These are phyloP conservation scores for Thalassiosira sp. DNA, from an alignment of 352 stramenopile genomes.

Conservation along the genomic window DNA sequence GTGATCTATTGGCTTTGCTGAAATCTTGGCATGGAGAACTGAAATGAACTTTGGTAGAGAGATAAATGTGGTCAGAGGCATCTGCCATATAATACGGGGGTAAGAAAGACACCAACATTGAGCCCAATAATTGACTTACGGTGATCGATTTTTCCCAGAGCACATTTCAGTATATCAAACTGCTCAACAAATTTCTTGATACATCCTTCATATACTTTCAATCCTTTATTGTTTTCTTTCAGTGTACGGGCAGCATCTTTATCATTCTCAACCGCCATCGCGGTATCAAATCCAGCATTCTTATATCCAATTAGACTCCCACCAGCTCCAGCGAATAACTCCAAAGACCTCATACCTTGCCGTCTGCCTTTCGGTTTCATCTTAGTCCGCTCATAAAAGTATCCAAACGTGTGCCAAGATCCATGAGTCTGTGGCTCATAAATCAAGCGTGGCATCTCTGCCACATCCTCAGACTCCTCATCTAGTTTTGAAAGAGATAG, in stretches of 20 bases:
- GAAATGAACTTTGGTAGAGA: conserved; percentile 14
- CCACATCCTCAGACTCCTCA: conserved; percentile 13
- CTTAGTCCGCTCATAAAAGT: conserved; percentile 40
- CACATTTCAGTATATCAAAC: conserved; percentile 21
- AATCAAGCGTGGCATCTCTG: conserved; percentile 37
- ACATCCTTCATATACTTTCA: conserved; percentile 19
- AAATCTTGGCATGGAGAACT: conserved; percentile 42
- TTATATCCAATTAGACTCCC: conserved; percentile 48
- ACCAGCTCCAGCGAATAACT: conserved; percentile 56
- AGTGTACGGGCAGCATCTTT: conserved; percentile 31
- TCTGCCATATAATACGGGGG: too few species aligned
- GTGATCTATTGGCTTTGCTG: conserved; percentile 42
- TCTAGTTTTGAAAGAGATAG: conserved; percentile 28
- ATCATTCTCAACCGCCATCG: conserved; percentile 47
- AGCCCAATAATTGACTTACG: conserved; percentile 7
- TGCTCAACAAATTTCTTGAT: conserved; percentile 10
- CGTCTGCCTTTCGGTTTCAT: conserved; percentile 12
- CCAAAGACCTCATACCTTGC: conserved; percentile 25
- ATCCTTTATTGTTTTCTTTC: conserved; percentile 20
- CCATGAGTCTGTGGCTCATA: conserved; percentile 31
- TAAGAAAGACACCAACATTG: background rate
- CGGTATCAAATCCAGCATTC: conserved; percentile 37
- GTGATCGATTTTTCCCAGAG: conserved; percentile 43
- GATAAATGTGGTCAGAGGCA: too few species aligned
- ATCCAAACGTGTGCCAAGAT: conserved; percentile 37